Base-by-base conservation (phyloP, 2,329 filamentous ascomycete species). In the Xylaria sp. region DNA sequence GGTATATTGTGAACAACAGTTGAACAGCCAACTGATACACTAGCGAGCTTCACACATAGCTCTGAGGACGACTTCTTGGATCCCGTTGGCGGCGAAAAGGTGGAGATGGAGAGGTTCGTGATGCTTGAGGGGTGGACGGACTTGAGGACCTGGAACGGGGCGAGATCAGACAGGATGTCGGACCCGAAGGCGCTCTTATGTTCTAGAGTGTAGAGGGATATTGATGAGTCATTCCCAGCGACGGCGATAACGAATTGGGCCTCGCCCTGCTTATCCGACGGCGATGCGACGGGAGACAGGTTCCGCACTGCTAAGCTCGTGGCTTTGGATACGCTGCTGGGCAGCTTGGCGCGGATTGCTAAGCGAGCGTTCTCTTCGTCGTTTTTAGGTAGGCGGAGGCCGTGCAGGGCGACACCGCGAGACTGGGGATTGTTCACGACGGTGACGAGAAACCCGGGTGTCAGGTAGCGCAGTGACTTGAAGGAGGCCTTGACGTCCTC, bases 211-310 rank as follows among this genome's bases (percentile, higher is more conserved):
- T 91, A 92, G 33, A 97, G 82, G 5, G 88, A 89, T 72, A 97
- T 90, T 12, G 93, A 94, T 69, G 90, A 89, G 79, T 97, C 92
- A 74, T 92, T 91, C 9, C 91, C 91, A 2, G 92, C 92, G 15
- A 97, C 89, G 7, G 94, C 94, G 72, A 97, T 86, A 56, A 92
- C 88, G 72, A 94, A 92, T 80, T 98, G 94, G 56, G 90, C 88
- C 68, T 92, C 89, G 62, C 87, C 88, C 61, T 89, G 80, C 58
- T 79, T 83, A 0, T 86, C 81, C 1, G 78, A 83, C 0, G 86
- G 81, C 12, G 87, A 82, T 5, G 85, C 79, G 7, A 87, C 82
- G 4, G 84, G 86, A 10, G 87, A 86, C 10, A 98, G 85, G 67
- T 91, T 89, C 68, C 89, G 89, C 59, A 95, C 89, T 60, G 96